Evolutionary conservation across 2,329 filamentous ascomycete species (phyloP), one percentile per base, ranked within the genome.

Genomic region (Colletotrichum tropicale): DNA sequence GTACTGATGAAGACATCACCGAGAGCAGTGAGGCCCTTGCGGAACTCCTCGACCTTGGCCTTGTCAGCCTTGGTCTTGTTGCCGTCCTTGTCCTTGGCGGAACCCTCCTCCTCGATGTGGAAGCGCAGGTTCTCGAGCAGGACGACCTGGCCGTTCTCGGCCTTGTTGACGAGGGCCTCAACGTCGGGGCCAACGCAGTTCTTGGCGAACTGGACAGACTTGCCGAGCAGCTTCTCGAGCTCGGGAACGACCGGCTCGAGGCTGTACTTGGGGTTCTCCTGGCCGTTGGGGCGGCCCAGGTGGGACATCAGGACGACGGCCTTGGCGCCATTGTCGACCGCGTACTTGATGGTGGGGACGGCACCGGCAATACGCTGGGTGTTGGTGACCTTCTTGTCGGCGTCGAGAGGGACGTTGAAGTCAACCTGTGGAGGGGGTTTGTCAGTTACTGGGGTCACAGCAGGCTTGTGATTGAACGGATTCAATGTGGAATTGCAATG

Each of bases 21-120:
- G 77, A 99, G 92, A 78, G 95, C 94, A 84, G 98, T 99, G 85
- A 99, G 88, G 60, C 95, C 95, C 91, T 98, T 97, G 86, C 98
- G 93, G 92, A 99, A 99, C 87, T 95, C 93, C 72, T 94, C 95
- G 56, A 99, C 96, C 87, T 95, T 93, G 78, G 90, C 94, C 91
- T 98, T 97, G 87, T 98, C 96, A 78, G 97, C 97, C 93, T 98
- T 99, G 87, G 93, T 93, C 91, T 99, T 99, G 89, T 98, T 98
- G 83, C 96, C 97, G 69, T 96, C 94, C 76, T 92, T 93, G 86
- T 98, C 96, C 91, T 98, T 98, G 85, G 91, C 94, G 88, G 95
- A 98, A 79, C 97, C 97, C 90, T 99, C 97, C 89, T 99, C 97
- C 89, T 99, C 97, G 77, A 95, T 91, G 87, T 99, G 97, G 92